Evolutionary conservation across 2,329 filamentous ascomycete genomes (phyloP).

Genomic region (Pseudocercospora crystallina): DNA sequence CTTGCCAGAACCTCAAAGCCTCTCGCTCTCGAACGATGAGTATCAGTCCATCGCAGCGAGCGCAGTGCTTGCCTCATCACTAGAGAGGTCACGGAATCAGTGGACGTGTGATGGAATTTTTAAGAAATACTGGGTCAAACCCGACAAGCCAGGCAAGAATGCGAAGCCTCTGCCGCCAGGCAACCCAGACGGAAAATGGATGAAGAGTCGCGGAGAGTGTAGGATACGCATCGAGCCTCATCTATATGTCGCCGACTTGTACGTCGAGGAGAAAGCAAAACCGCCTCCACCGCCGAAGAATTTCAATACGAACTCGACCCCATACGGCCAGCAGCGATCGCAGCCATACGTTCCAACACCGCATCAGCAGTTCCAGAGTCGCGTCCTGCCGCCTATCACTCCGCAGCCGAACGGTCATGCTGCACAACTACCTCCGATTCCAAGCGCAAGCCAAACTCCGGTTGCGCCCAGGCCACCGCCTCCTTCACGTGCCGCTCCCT

Average conservation of each 20-base stretch:
- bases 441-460: conserved; percentile 5
- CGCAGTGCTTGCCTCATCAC: conserved; percentile 71
- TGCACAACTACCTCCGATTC: conserved; percentile 2
- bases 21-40: conserved; percentile 62
- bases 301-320: background rate
- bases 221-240: conserved; percentile 78
- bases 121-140: conserved; percentile 76
- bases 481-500: conserved; percentile 5
- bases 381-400: conserved; percentile 17
- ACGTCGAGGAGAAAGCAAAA: conserved; percentile 66
- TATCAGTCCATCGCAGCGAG: conserved; percentile 75
- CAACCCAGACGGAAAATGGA: conserved; percentile 37
- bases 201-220: conserved; percentile 64
- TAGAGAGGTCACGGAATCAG: conserved; percentile 69
- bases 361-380: conserved; percentile 24
- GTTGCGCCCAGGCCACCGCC: conserved; percentile 14
- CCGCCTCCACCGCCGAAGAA: conserved; percentile 33
- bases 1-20: conserved; percentile 64
- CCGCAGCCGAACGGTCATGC: conserved; percentile 16
- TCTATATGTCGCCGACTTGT: conserved; percentile 74
- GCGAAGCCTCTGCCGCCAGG: conserved; percentile 51
- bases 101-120: conserved; percentile 70
- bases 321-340: conserved; percentile 17
- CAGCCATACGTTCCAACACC: conserved; percentile 20
- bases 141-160: conserved; percentile 68